These are phyloP conservation scores for Diaporthe sp. DNA, from an alignment of 2,329 filamentous ascomycete species.

Conservation along the genomic window DNA sequence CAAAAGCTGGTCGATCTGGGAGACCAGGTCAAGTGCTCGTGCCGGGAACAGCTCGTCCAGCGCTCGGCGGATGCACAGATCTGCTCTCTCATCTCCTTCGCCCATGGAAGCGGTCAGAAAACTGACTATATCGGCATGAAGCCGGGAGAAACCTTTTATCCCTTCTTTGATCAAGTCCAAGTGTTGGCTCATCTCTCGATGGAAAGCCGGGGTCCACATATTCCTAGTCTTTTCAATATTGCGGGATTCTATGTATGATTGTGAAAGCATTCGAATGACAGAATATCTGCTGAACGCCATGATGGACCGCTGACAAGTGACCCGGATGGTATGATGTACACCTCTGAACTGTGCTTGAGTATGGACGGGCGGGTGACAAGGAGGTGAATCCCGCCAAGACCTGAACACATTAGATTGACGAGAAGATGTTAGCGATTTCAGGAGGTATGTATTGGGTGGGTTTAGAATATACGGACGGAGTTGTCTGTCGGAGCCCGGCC, in stretches of 20 bases:
- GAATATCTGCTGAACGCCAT: background rate
- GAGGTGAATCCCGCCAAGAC: too few relatives aligned
- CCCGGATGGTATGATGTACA: too few relatives aligned
- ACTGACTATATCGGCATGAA: background rate
- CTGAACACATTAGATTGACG: too few relatives aligned
- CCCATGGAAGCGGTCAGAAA: background rate
- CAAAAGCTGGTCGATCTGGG: background rate
- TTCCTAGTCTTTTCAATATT: background rate
- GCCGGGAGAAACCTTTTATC: background rate
- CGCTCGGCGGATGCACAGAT: background rate
- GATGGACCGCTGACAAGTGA: background rate
- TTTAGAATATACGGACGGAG: too few relatives aligned
- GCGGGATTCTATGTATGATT: background rate
- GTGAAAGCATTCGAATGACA: background rate
- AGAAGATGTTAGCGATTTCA: too few relatives aligned
- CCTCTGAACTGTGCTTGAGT: background rate
- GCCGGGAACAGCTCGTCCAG: background rate
- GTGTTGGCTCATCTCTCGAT: background rate
- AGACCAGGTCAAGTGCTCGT: background rate
- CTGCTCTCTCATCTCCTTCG: constrained; percentile 29
- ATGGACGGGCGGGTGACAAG: background rate
- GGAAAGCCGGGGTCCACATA: background rate
- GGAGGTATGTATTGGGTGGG: too few relatives aligned
- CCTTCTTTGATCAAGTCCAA: constrained; percentile 25
- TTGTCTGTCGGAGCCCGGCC: too few relatives aligned